A percentile compares a stretch with the other conserved stretches of the same genome.
phyloP scores from a whole-genome alignment of 345 rosid genomes.

The Trapa incisa region DNA sequence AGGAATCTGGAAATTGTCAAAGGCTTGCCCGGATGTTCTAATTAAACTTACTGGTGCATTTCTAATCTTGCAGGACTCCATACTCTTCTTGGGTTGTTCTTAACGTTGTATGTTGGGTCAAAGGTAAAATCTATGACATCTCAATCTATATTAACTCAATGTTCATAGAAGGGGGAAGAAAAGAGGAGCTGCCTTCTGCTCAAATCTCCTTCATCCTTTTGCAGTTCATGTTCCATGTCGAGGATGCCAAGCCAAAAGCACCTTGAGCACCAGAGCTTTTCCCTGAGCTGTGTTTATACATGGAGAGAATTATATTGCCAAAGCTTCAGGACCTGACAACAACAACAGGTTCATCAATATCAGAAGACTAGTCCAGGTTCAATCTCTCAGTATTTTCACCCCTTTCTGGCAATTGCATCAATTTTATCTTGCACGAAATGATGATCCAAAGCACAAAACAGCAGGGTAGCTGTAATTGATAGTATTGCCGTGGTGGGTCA shows the following conservation, averaged over 20 bases:
- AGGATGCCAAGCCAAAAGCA: slow-evolving; percentile 29
- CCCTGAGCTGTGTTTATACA: neutral
- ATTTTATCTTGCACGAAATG: too few species aligned
- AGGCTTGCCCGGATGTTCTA: neutral
- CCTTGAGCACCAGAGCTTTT: slow-evolving; percentile 5
- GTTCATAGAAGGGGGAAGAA: too few species aligned
- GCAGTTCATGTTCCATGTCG: slow-evolving; percentile 70
- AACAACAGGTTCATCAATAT: neutral
- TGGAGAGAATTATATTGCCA: neutral
- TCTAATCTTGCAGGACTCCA: slow-evolving; percentile 23
- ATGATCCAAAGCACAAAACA: too few species aligned
- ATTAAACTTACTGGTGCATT: neutral
- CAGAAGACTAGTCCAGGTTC: too few species aligned
- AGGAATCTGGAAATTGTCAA: neutral
- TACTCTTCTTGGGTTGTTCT: slow-evolving; percentile 27
- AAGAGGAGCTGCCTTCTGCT: neutral
- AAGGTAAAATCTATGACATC: slow-evolving; percentile 36
- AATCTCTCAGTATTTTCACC: too few species aligned
- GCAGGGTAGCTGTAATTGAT: too few species aligned
- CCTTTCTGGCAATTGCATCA: too few species aligned
- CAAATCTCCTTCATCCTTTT: slow-evolving; percentile 5
- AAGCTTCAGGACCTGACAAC: neutral
- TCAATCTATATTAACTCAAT: neutral
- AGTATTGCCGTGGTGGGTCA: too few species aligned
- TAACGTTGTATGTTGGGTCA: slow-evolving; percentile 63